Base-by-base conservation (phyloP, 2,329 filamentous ascomycete species). In the Aspergillus luchuensis region DNA sequence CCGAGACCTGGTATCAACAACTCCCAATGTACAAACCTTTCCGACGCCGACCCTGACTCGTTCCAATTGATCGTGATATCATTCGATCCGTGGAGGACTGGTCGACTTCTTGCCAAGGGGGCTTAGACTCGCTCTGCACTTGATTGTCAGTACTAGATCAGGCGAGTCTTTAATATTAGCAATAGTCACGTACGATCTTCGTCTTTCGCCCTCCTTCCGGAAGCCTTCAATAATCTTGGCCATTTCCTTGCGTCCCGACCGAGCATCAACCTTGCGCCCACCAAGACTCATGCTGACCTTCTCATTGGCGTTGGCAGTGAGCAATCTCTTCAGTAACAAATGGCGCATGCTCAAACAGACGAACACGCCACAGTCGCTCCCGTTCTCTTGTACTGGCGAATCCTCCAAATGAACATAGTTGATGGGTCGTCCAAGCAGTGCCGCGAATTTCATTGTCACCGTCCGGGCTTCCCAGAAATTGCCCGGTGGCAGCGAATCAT, bases 291-390 rank as follows among this genome's bases (percentile, higher is more conserved):
- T 98, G 63, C 88, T 93, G 11, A 98, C 90, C 79, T 96, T 97
- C 75, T 94, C 88, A 63, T 87, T 86, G 2, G 90, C 88, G 71
- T 92, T 90, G 8, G 91, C 92, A 66, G 85, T 86, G 60, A 99
- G 80, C 23, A 99, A 82, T 59, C 91, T 84, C 77, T 92, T 93
- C 54, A 97, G 82, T 17, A 99, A 84, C n/a, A 99, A 80, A 78
- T 97, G 91, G 52, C 92, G 88, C 93, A 99, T 99, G 63, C 94
- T 85, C 66, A 98, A 85, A 76, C 95, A 98, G 3, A 99, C 95
- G 75, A 93, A 98, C 0, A 99, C 91, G 17, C 95, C 95, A 69
- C 95, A 99, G 77, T 99, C 95, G 72, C 87, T 94, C 25, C 90
- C 88, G 67, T 98, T 98, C 68, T 93, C 89, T 76, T 99, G 95